Evolutionary conservation across 371 early-diverging fungal species (phyloP), one percentile per base, ranked within the genome.

Genomic region (Batkoa obscura): DNA sequence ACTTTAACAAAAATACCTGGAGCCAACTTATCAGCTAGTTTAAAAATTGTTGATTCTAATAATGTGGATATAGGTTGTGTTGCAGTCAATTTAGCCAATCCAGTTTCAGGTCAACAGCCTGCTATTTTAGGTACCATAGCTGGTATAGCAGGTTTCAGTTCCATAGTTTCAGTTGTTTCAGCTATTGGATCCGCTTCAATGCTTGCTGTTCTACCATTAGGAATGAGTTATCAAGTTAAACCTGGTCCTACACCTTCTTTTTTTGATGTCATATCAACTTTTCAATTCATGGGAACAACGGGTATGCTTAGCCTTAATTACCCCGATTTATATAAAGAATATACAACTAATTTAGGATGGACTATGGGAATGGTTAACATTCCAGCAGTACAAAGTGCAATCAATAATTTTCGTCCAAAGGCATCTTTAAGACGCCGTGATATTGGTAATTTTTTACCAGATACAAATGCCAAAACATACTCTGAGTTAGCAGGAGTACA

Each of bases 321-420:
- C 15, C 55, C 55, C 2, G 23, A 3, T 12, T 8, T 55, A 5
- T 55, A 43, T 38, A 23, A 41, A 23, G 43, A 43, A 6, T 55
- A n/a, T 9, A 43, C 55, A 31, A 43, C 42, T 10, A 55, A 55
- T 43, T 55, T 55, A 17, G 55, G 55, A 8, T 55, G 55, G 55
- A 9, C 55, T 41, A 43, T 31, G 31, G 55, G 55, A 4, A n/a
- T 43, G 15, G 43, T 55, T 23, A 55, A 43, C 13, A 43, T 55
- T 33, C 43, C 34, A 30, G 37, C 53, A 3, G 35, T 53, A 9
- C 53, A 53, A 23, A 35, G 39, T 41, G 50, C 36, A 3, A 39
- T 53, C n/a, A 34, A 53, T 41, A n/a, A n/a, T 3, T 35, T 34
- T 3, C 5, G 53, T 8, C 53, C 53, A 9, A 36, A 39, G 3